phyloP scores from a whole-genome alignment of 2,329 filamentous ascomycete species.

The Cytospora piceicola region DNA sequence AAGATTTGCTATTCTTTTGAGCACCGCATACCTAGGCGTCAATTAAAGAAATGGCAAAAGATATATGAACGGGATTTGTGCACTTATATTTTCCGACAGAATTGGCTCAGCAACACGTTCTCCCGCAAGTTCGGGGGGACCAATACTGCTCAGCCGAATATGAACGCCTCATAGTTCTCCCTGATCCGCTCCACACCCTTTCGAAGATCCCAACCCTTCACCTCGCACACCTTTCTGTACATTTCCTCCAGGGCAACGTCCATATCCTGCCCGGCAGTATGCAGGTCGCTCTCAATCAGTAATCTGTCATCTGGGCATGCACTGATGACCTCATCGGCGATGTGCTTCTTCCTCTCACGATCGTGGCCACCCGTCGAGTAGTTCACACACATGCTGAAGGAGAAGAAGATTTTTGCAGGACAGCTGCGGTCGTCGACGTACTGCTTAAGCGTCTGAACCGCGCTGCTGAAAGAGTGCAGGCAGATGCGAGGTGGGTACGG shows the following conservation, averaged over 20 bases:
- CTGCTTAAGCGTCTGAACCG: conserved; percentile 73
- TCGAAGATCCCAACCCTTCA: conserved; percentile 77
- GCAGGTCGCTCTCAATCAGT: conserved; percentile 88
- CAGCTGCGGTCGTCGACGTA: conserved; percentile 74
- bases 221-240: conserved; percentile 72
- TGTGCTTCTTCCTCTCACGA: conserved; percentile 54
- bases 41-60: neutral
- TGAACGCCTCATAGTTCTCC: conserved; percentile 77
- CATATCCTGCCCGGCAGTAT: conserved; percentile 80
- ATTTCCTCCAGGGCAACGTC: conserved; percentile 77
- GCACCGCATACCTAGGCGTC: neutral
- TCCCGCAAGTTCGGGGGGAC: neutral
- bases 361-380: conserved; percentile 58
- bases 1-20: conserved; percentile 77
- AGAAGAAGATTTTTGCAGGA: conserved; percentile 81
- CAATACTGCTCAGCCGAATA: conserved; percentile 57
- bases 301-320: conserved; percentile 77
- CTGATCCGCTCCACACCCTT: conserved; percentile 71
- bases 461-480: conserved; percentile 89
- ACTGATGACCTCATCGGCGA: conserved; percentile 57
- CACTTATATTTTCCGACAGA: neutral
- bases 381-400: conserved; percentile 86
- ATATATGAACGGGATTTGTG: neutral
- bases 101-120: neutral
- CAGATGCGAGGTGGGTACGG: conserved; percentile 88